Evolutionary conservation across 768 basidiomycete species (phyloP), one percentile per base, ranked within the genome.

Genomic region (Scleroderma citrinum): DNA sequence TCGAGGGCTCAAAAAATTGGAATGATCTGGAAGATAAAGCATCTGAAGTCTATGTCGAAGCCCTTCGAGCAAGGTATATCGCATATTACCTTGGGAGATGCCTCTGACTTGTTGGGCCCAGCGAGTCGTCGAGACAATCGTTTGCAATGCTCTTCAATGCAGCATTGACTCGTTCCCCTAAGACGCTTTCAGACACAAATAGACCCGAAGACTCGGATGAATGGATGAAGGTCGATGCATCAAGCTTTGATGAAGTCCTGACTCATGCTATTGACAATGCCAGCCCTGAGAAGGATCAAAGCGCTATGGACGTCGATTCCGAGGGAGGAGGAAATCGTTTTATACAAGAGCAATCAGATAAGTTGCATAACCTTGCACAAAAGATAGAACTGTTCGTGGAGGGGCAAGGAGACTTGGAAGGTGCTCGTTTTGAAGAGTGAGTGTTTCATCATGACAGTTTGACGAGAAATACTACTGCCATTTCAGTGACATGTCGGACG

Each of bases 311-410:
- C 41, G 67, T 78, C 10, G 80, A 83, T 48, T 49, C 48, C 3
- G 59, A 67, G 8, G 21, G 36, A 13, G 48, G 46, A 29, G 60
- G 63, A 36, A 81, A 83, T 47, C 71, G 66, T 19, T 36, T 83
- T 5, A 76, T 80, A 7, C 76, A 79, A 23, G 75, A 79, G 50
- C 86, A 91, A 62, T 85, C 92, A 10, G 64, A 74, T 19, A 80
- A 78, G 51, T 68, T 98, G 26, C 82, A 81, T 56, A 76, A 78
- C 51, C 74, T 99, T 46, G 94, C 96, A 11, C 69, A 77, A 51
- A 89, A 90, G 62, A 91, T 99, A 1, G 86, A 89, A 57, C 71
- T 73, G n/a, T 99, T 99, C 61, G 83, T 99, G 2, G 83, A 92
- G 56, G 92, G 88, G 2, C 70, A 94, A 61, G 96, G 96, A 2